Evolutionary conservation across 805 yeast species (phyloP).

Genomic region (Metschnikowia picachoensis): DNA sequence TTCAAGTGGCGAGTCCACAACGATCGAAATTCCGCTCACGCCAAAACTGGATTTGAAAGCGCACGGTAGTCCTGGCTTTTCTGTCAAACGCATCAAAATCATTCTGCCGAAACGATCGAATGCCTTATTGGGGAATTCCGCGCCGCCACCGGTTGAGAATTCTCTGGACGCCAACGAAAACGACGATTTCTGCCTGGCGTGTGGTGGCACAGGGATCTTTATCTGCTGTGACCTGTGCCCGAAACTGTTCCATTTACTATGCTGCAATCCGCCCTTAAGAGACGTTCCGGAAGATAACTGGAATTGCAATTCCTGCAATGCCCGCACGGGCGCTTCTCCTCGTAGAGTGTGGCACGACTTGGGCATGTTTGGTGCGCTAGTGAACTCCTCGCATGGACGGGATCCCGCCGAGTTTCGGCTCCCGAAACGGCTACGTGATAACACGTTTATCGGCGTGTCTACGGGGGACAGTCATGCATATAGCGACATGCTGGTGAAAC

Average conservation of each 20-base stretch:
- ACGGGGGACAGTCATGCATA: slow-evolving; percentile 72
- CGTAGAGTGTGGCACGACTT: slow-evolving; percentile 26
- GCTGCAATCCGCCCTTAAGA: slow-evolving; percentile 86
- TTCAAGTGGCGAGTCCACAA: slow-evolving; percentile 3
- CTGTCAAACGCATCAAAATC: slow-evolving; percentile 22
- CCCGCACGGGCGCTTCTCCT: slow-evolving; percentile 32
- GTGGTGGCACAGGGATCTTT: slow-evolving; percentile 86
- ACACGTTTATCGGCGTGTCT: slow-evolving; percentile 63
- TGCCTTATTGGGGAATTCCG: slow-evolving; percentile 18
- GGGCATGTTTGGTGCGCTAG: slow-evolving; percentile 53
- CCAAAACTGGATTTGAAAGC: background rate
- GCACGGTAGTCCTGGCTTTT: slow-evolving; percentile 5
- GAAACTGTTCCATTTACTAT: slow-evolving; percentile 82
- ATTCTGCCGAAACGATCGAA: slow-evolving; percentile 32
- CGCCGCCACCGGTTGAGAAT: slow-evolving; percentile 7
- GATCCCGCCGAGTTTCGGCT: slow-evolving; percentile 43
- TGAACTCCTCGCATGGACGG: slow-evolving; percentile 63
- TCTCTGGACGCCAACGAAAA: slow-evolving; percentile 38
- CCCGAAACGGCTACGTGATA: slow-evolving; percentile 65
- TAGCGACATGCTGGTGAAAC: slow-evolving; percentile 45
- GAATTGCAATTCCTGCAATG: slow-evolving; percentile 77
- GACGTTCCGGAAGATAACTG: slow-evolving; percentile 86
- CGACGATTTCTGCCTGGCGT: slow-evolving; percentile 87
- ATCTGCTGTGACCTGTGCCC: slow-evolving; percentile 95
- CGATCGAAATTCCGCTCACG: slow-evolving; percentile 4